Conservation (phyloP, 2,329 filamentous ascomycete species). For the Incumbomyces lentus region DNA sequence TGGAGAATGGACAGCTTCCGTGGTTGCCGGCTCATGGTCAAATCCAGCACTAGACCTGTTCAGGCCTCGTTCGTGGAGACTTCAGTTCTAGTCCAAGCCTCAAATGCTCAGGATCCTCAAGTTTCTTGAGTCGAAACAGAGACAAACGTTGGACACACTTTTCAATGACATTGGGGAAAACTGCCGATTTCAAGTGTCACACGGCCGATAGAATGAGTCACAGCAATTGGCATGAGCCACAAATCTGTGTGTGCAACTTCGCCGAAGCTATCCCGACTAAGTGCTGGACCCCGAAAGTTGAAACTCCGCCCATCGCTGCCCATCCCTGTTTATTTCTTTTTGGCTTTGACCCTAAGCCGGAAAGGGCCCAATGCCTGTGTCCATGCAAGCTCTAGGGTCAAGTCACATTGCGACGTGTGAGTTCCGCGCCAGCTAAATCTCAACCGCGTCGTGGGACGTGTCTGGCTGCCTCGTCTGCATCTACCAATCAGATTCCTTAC, state of each 20-base stretch:
- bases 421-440: conserved; percentile 1
- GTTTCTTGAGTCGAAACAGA: no score
- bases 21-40: no score
- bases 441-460: conserved; percentile 5
- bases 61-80: no score
- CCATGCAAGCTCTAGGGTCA: conserved; percentile 5
- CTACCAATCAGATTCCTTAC: neutral
- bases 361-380: no score
- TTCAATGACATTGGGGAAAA: no score
- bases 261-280: neutral
- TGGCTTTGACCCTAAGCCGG: conserved; percentile 1
- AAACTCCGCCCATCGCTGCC: neutral
- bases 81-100: no score
- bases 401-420: conserved; percentile 5
- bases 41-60: no score
- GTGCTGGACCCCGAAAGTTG: neutral
- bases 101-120: no score
- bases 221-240: neutral
- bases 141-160: no score
- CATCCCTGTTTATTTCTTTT: neutral
- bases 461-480: conserved; percentile 4
- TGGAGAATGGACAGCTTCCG: no score
- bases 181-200: no score
- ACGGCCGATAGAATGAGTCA: neutral
- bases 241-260: neutral